Evolutionary conservation across 2,329 filamentous ascomycete genomes (phyloP).

Genomic region (Diplodia sapinea): DNA sequence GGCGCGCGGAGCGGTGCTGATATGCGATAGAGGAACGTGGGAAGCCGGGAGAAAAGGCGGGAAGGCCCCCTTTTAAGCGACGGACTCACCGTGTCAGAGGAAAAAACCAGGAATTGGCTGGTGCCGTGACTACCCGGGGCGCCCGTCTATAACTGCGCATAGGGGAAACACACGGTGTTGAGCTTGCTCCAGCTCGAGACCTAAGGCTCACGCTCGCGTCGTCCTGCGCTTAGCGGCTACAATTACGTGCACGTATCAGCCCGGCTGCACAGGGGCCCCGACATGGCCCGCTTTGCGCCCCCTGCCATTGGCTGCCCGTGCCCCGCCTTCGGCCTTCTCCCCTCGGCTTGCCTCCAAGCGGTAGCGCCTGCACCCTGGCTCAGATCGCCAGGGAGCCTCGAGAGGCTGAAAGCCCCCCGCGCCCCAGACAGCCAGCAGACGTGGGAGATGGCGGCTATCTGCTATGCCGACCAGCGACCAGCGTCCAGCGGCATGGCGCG

Average conservation of each 20-base stretch:
- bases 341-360: slow-evolving; percentile 16
- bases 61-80: slow-evolving; percentile 24
- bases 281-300: slow-evolving; percentile 6
- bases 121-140: slow-evolving; percentile 29
- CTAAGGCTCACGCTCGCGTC: slow-evolving; percentile 28
- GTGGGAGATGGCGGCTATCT: neutral
- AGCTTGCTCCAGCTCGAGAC: slow-evolving; percentile 24
- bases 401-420: slow-evolving; percentile 19
- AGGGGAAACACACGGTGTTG: slow-evolving; percentile 34
- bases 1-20: slow-evolving; percentile 16
- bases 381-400: slow-evolving; percentile 27
- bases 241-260: slow-evolving; percentile 30
- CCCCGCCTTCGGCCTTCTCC: slow-evolving; percentile 19
- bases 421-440: neutral
- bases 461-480: neutral
- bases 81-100: neutral
- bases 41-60: slow-evolving; percentile 2
- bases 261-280: slow-evolving; percentile 16
- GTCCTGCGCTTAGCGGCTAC: slow-evolving; percentile 37
- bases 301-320: slow-evolving; percentile 11
- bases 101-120: slow-evolving; percentile 23
- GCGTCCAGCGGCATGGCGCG: neutral
- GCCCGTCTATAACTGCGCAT: slow-evolving; percentile 38
- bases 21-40: slow-evolving; percentile 15
- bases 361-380: slow-evolving; percentile 22